Evolutionary conservation across 352 stramenopile genomes (phyloP).

Genomic region (Globisporangium recalcitrans): DNA sequence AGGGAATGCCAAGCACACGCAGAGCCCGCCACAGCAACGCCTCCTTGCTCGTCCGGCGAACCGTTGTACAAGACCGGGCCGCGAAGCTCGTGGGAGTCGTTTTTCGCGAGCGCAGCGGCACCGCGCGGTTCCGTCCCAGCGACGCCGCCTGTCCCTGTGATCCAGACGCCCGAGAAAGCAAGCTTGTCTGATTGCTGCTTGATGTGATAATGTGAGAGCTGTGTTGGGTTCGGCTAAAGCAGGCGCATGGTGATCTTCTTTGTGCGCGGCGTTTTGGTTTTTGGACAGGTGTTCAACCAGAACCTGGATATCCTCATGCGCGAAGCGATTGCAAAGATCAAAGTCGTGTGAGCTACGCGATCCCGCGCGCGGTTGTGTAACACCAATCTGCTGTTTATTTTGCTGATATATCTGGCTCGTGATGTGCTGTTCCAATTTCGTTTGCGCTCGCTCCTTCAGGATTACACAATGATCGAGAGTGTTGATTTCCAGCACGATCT

Average conservation of each 20-base stretch:
- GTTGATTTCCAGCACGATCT: slow-evolving; percentile 33
- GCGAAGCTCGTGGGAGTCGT: slow-evolving; percentile 35
- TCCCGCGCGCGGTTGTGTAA: background rate
- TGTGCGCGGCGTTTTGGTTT: background rate
- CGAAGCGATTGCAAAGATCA: slow-evolving; percentile 41
- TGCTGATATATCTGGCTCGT: background rate
- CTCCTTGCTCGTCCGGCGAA: background rate
- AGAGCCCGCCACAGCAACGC: background rate
- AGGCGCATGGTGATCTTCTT: background rate
- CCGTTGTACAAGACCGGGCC: slow-evolving; percentile 24
- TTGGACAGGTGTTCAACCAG: slow-evolving; percentile 41
- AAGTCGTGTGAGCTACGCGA: slow-evolving; percentile 43
- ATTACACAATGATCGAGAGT: slow-evolving; percentile 41
- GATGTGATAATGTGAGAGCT: background rate
- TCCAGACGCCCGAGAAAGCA: slow-evolving; percentile 32
- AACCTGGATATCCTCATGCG: slow-evolving; percentile 51
- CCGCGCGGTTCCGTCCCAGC: background rate
- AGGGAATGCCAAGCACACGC: background rate
- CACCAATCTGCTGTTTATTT: background rate
- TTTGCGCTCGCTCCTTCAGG: slow-evolving; percentile 18
- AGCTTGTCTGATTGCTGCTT: slow-evolving; percentile 4
- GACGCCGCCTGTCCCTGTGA: background rate
- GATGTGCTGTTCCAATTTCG: background rate
- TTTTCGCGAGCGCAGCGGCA: slow-evolving; percentile 22
- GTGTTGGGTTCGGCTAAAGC: background rate